phyloP scores from a whole-genome alignment of 768 basidiomycete species.

The Panellus pusillus region DNA sequence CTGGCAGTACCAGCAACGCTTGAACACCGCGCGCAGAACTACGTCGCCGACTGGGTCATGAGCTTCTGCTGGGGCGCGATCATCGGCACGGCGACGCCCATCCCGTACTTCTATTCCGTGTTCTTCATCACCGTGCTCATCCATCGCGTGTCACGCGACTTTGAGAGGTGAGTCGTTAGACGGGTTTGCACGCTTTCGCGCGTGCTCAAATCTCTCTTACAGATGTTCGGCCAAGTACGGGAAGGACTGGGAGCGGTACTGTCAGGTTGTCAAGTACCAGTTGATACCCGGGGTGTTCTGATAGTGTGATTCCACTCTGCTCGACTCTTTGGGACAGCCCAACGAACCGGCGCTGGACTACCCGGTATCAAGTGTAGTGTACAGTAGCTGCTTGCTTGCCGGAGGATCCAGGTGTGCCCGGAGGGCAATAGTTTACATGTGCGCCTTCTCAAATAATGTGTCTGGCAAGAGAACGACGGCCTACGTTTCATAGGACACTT shows the following conservation, averaged over 20 bases:
- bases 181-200: background rate
- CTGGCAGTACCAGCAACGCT: background rate
- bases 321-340: no score
- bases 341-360: no score
- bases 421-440: no score
- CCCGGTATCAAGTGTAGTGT: no score
- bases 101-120: constrained; percentile 95
- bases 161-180: constrained; percentile 67
- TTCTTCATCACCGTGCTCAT: constrained; percentile 94
- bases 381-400: no score
- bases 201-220: constrained; percentile 11
- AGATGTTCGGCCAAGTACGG: constrained; percentile 89
- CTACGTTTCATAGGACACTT: no score
- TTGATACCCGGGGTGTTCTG: constrained; percentile 90
- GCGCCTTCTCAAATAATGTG: no score
- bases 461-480: no score
- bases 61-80: constrained; percentile 82
- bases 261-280: constrained; percentile 83
- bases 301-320: background rate
- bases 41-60: constrained; percentile 91
- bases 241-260: constrained; percentile 95
- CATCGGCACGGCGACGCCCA: constrained; percentile 72
- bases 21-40: constrained; percentile 56
- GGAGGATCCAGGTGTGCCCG: no score
- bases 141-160: constrained; percentile 91